phyloP scores from a whole-genome alignment of 2,329 filamentous ascomycete genomes.

The Diaporthe citrichinensis region DNA sequence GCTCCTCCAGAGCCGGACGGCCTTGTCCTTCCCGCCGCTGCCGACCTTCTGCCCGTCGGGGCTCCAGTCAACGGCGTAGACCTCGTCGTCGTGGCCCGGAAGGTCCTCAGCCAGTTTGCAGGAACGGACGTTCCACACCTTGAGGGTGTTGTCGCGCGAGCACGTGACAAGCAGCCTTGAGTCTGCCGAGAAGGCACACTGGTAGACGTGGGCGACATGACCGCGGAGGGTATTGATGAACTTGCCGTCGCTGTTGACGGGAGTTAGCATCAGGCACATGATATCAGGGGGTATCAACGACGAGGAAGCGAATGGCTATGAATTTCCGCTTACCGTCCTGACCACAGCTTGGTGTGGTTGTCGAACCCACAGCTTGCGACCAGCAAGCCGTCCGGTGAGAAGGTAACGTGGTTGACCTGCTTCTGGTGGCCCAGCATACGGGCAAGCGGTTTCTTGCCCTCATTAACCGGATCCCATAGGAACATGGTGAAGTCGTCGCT shows the following conservation, averaged over 20 bases:
- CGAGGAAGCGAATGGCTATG: neutral
- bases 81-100: constrained; percentile 91
- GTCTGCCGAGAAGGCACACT: constrained; percentile 93
- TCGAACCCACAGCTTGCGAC: constrained; percentile 94
- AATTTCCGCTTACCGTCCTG: constrained; percentile 70
- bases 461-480: constrained; percentile 85
- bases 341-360: constrained; percentile 96
- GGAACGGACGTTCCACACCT: constrained; percentile 92
- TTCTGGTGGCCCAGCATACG: constrained; percentile 95
- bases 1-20: constrained; percentile 76
- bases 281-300: neutral
- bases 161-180: constrained; percentile 89
- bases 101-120: constrained; percentile 86
- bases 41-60: constrained; percentile 90
- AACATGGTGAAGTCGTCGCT: constrained; percentile 98
- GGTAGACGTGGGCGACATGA: constrained; percentile 92
- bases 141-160: constrained; percentile 93
- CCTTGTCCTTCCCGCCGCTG: constrained; percentile 94
- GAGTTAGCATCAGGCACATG: neutral
- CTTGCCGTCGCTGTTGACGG: constrained; percentile 68
- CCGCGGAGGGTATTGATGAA: constrained; percentile 91
- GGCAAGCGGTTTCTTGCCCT: constrained; percentile 86
- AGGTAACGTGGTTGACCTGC: constrained; percentile 94
- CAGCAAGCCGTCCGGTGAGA: constrained; percentile 89
- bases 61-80: constrained; percentile 96